phyloP scores from a whole-genome alignment of 768 basidiomycete genomes.

The Chalciporus piperatus region DNA sequence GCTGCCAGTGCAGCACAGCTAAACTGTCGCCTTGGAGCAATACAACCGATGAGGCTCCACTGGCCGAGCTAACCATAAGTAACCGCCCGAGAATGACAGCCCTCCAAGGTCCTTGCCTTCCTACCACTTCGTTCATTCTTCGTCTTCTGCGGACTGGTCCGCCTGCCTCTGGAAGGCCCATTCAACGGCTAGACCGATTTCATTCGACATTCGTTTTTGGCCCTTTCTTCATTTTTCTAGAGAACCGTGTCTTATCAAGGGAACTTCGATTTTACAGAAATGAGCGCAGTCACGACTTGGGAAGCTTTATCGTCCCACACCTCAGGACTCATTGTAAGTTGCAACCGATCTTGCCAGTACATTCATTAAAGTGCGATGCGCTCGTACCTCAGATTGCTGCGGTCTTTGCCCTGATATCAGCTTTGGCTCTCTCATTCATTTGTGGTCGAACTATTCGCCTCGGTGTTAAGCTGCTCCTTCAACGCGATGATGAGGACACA shows the following conservation, averaged over 20 bases:
- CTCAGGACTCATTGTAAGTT: conserved; percentile 22
- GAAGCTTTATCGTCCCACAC: conserved; percentile 15
- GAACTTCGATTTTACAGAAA: conserved; percentile 5
- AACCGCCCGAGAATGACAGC: too few relatives aligned
- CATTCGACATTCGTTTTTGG: conserved; percentile 7
- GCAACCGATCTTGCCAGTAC: neutral
- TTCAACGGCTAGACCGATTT: conserved; percentile 25
- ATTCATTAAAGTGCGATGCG: neutral
- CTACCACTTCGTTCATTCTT: conserved; percentile 18
- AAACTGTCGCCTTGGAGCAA: too few relatives aligned
- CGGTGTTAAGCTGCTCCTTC: conserved; percentile 35
- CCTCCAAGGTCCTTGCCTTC: conserved; percentile 12
- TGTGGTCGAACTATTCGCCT: conserved; percentile 48
- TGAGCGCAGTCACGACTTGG: neutral
- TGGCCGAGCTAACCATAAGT: too few relatives aligned
- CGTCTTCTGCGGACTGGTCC: conserved; percentile 35
- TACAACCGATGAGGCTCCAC: too few relatives aligned
- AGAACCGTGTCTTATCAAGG: conserved; percentile 8
- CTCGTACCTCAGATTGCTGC: conserved; percentile 38
- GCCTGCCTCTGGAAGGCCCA: conserved; percentile 31
- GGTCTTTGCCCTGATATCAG: conserved; percentile 52
- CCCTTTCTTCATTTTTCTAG: neutral
- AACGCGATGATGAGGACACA: conserved; percentile 23
- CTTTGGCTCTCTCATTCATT: conserved; percentile 51
- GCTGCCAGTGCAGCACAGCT: neutral